These are phyloP conservation scores for Crithidia expoeki DNA, from an alignment of 208 protist species.

Conservation along the genomic window DNA sequence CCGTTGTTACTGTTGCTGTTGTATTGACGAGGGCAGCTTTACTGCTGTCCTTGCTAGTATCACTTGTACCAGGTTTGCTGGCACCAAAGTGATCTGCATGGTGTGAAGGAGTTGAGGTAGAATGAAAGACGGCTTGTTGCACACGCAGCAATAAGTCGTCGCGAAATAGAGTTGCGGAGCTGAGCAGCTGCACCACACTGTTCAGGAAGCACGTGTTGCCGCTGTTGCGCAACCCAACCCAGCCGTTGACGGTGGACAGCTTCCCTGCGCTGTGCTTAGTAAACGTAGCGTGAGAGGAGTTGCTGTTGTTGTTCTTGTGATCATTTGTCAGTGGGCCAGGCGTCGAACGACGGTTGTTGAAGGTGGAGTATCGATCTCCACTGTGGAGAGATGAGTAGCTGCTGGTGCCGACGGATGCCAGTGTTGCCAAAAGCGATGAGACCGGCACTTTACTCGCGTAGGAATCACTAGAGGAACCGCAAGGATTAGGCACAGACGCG, in stretches of 20 bases:
- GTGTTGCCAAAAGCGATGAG: slow-evolving; percentile 2
- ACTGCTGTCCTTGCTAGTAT: too few relatives aligned
- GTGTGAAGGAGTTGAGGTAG: too few relatives aligned
- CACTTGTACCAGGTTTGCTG: neutral
- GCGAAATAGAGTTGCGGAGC: slow-evolving; percentile 42
- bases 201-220: slow-evolving; percentile 79
- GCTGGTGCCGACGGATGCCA: slow-evolving; percentile 1
- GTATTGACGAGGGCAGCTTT: too few relatives aligned
- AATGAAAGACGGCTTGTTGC: slow-evolving; percentile 20
- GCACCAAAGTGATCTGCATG: too few relatives aligned
- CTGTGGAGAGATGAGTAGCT: neutral
- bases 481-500: too few relatives aligned
- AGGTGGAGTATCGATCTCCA: neutral
- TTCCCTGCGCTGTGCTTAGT: neutral
- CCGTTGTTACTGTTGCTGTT: neutral
- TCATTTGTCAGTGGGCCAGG: neutral
- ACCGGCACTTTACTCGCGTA: slow-evolving; percentile 1
- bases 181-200: slow-evolving; percentile 69
- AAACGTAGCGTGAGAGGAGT: neutral
- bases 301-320: neutral
- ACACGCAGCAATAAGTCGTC: slow-evolving; percentile 23
- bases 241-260: slow-evolving; percentile 25
- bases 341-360: neutral
- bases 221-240: slow-evolving; percentile 55
- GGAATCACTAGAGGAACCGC: neutral